Conservation (phyloP, 2,329 filamentous ascomycete species). For the Balansia obtecta region DNA sequence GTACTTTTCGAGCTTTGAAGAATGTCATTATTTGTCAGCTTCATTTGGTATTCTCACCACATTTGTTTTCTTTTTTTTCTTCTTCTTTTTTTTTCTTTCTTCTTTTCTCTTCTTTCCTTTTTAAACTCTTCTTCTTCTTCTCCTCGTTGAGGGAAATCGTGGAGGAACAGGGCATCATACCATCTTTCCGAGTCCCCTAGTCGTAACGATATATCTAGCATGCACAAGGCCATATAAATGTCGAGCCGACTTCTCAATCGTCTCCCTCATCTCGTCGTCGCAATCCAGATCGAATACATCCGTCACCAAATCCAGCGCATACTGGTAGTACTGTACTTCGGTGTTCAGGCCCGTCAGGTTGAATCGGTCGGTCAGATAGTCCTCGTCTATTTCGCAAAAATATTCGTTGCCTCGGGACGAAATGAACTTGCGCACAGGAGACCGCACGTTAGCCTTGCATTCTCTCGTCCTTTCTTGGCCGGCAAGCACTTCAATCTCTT, state of each 20-base stretch:
- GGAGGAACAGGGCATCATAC: constrained; percentile 34
- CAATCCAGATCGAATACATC: constrained; percentile 98
- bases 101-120: no score
- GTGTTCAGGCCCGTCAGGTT: constrained; percentile 95
- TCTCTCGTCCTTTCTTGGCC: not conserved
- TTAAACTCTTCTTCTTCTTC: no score
- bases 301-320: constrained; percentile 92
- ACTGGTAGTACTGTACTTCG: constrained; percentile 97
- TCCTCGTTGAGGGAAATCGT: not conserved
- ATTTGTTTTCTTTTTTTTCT: no score
- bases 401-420: constrained; percentile 97
- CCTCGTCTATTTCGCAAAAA: constrained; percentile 98
- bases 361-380: constrained; percentile 96
- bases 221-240: constrained; percentile 95
- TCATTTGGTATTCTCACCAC: not conserved
- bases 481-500: no score
- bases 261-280: constrained; percentile 95
- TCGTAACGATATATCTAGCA: constrained; percentile 93
- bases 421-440: constrained; percentile 58
- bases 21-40: not conserved
- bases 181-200: constrained; percentile 89
- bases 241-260: constrained; percentile 92
- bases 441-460: not conserved
- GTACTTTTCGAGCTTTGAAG: constrained; percentile 84
- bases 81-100: no score